Evolutionary conservation across 2,329 filamentous ascomycete species (phyloP), one percentile per base, ranked within the genome.

Genomic region (Hypocreales sp.): DNA sequence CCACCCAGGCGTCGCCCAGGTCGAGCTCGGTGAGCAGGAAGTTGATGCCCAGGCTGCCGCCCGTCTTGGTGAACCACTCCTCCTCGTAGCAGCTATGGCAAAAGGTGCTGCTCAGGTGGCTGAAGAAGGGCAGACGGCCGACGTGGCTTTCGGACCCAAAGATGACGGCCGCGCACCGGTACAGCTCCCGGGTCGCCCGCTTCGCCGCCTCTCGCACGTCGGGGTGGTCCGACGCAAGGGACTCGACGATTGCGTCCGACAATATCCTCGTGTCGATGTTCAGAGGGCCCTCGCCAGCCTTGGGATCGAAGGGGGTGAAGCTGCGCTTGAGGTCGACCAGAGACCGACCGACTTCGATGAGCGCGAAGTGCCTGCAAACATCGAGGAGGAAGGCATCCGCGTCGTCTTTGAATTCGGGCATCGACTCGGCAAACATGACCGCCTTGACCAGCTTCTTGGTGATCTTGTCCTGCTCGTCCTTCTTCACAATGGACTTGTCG

Each of bases 41-140:
- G 43, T 81, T 78, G 42, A 99, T 94, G 30, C 92, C 92, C 13
- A 87, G 58, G 29, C 80, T 86, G 21, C 90, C 90, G 26, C 87
- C 90, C 20, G 84, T 80, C 54, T 99, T 98, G 28, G 86, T 86
- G 46, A 93, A 98, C 90, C 92, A 99, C 43, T 98, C 90, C 48
- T 98, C 87, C 42, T 90, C 84, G 42, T 94, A 86, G 49, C 90
- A 98, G 37, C 82, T 84, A 48, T 98, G 90, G 40, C 82, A 90
- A 48, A 95, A 93, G 1, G 75, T 76, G 33, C 73, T 79, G 21
- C 79, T 77, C 5, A 98, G 62, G 42, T 87, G 76, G 32, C 66
- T 67, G 55, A 98, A 98, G 52, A 98, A 82, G 1, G 78, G 72
- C 7, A 98, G 64, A 30, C 73, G 74, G 19, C 80, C 72, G 18